Evolutionary conservation across 495 filamentous ascomycete species (phyloP).

Genomic region (Aspergillus nidulans): DNA sequence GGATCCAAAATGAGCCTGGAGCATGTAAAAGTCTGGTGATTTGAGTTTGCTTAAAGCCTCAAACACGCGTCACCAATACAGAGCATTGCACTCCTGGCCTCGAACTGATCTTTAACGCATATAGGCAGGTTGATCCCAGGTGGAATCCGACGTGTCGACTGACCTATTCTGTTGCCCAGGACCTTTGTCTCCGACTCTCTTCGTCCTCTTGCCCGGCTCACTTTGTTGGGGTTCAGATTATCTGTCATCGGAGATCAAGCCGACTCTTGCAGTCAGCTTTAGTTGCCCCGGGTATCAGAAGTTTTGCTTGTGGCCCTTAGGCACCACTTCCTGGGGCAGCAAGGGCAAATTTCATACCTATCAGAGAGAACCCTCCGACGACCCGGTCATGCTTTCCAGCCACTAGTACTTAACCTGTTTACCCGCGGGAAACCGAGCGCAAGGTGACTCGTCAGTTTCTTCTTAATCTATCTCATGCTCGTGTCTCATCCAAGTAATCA

Average conservation of each 20-base stretch:
- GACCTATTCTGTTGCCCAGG: not conserved
- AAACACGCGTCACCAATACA: not conserved
- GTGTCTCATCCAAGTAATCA: not conserved
- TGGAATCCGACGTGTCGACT: not conserved
- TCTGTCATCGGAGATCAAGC: not conserved
- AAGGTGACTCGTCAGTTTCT: not conserved
- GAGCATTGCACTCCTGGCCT: not conserved
- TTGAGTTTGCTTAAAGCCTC: not conserved
- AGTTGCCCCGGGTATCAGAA: no score
- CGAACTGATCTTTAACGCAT: not conserved
- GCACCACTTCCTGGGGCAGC: not conserved
- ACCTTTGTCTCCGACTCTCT: not conserved
- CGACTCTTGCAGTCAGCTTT: not conserved
- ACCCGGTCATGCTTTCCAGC: not conserved
- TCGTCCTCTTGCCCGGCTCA: not conserved
- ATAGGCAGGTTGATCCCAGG: not conserved
- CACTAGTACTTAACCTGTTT: not conserved
- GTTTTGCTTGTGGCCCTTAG: no score
- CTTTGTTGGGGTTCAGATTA: not conserved
- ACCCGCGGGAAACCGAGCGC: not conserved
- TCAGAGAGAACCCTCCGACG: not conserved
- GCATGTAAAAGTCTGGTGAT: not conserved
- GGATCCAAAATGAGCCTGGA: not conserved
- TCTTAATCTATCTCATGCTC: not conserved
- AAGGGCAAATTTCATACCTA: not conserved